Conservation (phyloP, 495 filamentous ascomycete genomes). For the Chlorociboria aeruginascens region DNA sequence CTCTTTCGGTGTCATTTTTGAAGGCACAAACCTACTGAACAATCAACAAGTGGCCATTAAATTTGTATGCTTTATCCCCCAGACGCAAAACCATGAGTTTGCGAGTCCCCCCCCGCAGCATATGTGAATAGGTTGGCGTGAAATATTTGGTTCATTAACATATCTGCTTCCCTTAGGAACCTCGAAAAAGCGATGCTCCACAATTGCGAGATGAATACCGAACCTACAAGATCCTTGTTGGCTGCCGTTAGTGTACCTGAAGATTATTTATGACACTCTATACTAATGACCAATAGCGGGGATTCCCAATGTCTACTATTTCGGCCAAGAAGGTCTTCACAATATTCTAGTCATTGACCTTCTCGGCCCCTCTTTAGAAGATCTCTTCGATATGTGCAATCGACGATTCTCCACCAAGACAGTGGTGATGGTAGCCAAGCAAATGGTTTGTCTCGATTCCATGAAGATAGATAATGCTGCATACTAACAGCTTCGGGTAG, state of each 20-base stretch:
- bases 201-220: slow-evolving; percentile 98
- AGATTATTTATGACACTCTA: background rate
- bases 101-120: background rate
- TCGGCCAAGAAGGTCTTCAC: slow-evolving; percentile 96
- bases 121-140: background rate
- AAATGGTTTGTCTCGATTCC: slow-evolving; percentile 60
- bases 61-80: slow-evolving; percentile 57
- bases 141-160: background rate
- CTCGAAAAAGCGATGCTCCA: slow-evolving; percentile 94
- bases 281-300: slow-evolving; percentile 50
- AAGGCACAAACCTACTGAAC: slow-evolving; percentile 96
- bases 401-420: slow-evolving; percentile 94
- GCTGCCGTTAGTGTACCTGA: slow-evolving; percentile 74
- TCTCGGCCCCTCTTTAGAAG: slow-evolving; percentile 89
- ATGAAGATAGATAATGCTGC: background rate
- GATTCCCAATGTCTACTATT: slow-evolving; percentile 99
- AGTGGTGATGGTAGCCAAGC: slow-evolving; percentile 98
- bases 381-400: slow-evolving; percentile 97
- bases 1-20: slow-evolving; percentile 97
- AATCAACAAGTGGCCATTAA: slow-evolving; percentile 99
- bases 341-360: slow-evolving; percentile 99
- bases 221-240: slow-evolving; percentile 98
- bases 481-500: slow-evolving; percentile 26
- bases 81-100: background rate
- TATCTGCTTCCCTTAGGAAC: slow-evolving; percentile 54